Conservation (phyloP, 2,329 filamentous ascomycete species). For the Chrysoporthe cubensis region DNA sequence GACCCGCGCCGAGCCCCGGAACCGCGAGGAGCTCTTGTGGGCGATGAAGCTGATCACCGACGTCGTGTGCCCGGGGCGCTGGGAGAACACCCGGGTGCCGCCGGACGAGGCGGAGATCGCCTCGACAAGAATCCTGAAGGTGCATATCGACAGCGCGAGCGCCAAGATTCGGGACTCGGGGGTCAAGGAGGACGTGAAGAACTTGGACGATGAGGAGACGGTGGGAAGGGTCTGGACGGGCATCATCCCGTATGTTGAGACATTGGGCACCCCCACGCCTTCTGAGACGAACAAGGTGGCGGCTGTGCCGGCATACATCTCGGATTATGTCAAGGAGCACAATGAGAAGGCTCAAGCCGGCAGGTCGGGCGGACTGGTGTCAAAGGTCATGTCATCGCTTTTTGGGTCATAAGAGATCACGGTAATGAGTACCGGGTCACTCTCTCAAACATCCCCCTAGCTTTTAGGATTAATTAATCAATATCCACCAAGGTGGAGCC, state of each 20-base stretch:
- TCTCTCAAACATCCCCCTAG: not conserved
- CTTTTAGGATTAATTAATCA: too few relatives aligned
- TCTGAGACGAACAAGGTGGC: constrained; percentile 61
- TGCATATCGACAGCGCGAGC: constrained; percentile 71
- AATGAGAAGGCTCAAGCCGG: constrained; percentile 35
- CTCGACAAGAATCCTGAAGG: constrained; percentile 72
- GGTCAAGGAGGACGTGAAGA: constrained; percentile 58
- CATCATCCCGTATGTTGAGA: constrained; percentile 65
- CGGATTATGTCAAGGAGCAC: constrained; percentile 43
- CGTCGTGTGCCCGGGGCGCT: constrained; percentile 69
- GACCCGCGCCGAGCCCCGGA: constrained; percentile 33
- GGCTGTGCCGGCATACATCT: constrained; percentile 65
- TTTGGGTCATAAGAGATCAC: constrained; percentile 12
- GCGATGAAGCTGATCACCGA: constrained; percentile 82
- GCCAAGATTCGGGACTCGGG: constrained; percentile 73
- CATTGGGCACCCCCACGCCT: constrained; percentile 65
- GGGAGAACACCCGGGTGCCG: constrained; percentile 69
- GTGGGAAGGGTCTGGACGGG: constrained; percentile 56
- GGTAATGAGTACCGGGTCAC: not conserved
- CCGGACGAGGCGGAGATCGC: constrained; percentile 76
- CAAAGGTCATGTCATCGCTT: constrained; percentile 20
- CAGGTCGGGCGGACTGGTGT: constrained; percentile 8
- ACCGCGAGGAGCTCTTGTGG: constrained; percentile 72
- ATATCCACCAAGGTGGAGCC: too few relatives aligned
- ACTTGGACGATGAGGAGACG: constrained; percentile 41